phyloP scores from a whole-genome alignment of 2,329 filamentous ascomycete species.

The Arachnomyces sp. region DNA sequence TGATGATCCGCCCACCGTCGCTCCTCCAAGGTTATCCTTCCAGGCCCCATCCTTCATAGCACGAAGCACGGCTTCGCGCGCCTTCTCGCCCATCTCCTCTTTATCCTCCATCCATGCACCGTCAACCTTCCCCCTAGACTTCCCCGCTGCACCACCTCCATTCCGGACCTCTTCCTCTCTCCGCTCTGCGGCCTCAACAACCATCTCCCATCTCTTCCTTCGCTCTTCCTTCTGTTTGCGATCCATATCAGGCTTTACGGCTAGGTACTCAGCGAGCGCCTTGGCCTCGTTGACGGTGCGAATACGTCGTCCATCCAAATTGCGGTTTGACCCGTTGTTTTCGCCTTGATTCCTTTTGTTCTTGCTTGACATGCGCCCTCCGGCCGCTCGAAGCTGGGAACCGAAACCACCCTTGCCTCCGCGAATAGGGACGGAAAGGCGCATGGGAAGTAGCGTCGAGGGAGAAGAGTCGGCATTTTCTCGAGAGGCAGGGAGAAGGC shows the following conservation, averaged over 20 bases:
- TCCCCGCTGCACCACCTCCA: slow-evolving; percentile 57
- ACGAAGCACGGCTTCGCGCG: slow-evolving; percentile 65
- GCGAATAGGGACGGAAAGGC: slow-evolving; percentile 67
- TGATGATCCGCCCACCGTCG: slow-evolving; percentile 24
- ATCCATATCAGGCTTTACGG: slow-evolving; percentile 96
- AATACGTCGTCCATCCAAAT: slow-evolving; percentile 80
- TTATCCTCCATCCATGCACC: slow-evolving; percentile 94
- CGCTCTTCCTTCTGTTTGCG: slow-evolving; percentile 83
- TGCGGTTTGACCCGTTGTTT: slow-evolving; percentile 82
- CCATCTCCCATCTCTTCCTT: slow-evolving; percentile 71
- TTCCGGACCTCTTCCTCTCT: slow-evolving; percentile 75
- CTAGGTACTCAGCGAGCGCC: slow-evolving; percentile 85
- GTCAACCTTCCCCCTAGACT: slow-evolving; percentile 56
- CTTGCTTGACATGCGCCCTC: slow-evolving; percentile 94
- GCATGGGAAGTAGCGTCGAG: slow-evolving; percentile 71
- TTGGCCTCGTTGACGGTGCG: slow-evolving; percentile 94
- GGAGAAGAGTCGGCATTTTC: slow-evolving; percentile 24
- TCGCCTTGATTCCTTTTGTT: slow-evolving; percentile 79
- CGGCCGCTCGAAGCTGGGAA: slow-evolving; percentile 89
- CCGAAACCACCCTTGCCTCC: slow-evolving; percentile 98
- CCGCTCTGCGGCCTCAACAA: slow-evolving; percentile 75
- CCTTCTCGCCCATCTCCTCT: slow-evolving; percentile 79
- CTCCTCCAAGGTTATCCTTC: slow-evolving; percentile 35
- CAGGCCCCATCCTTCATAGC: slow-evolving; percentile 56
- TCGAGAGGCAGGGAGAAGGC: slow-evolving; percentile 46